Conservation (phyloP, 2,329 filamentous ascomycete genomes). For the Scedosporium dehoogii region DNA sequence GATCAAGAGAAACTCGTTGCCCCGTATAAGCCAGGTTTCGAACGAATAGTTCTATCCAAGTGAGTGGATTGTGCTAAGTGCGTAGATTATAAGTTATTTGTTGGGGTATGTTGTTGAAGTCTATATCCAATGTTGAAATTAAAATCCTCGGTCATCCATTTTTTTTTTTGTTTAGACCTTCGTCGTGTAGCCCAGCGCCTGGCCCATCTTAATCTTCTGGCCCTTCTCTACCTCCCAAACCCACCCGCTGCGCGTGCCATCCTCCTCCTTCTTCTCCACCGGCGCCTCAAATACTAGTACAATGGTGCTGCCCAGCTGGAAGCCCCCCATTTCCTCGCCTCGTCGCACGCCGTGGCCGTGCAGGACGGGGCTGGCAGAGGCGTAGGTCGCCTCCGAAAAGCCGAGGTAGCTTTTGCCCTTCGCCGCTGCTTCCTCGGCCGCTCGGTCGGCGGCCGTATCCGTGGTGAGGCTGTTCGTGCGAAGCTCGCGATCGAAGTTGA, state of each 20-base stretch:
- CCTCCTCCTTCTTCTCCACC: constrained; percentile 36
- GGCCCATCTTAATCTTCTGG: constrained; percentile 78
- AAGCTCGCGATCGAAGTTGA: constrained; percentile 94
- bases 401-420: constrained; percentile 79
- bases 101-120: not conserved
- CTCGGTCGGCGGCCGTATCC: constrained; percentile 81
- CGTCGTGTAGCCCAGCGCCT: constrained; percentile 54
- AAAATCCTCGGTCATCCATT: not conserved
- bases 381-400: constrained; percentile 86
- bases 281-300: constrained; percentile 89
- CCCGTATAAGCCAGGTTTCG: too few relatives aligned
- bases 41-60: too few relatives aligned
- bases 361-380: constrained; percentile 63
- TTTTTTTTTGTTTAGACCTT: not conserved
- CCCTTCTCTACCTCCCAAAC: constrained; percentile 81
- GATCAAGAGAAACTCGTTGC: too few relatives aligned
- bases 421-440: constrained; percentile 66
- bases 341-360: constrained; percentile 73
- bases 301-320: constrained; percentile 89
- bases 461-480: constrained; percentile 87
- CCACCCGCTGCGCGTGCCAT: constrained; percentile 57
- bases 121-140: constrained; percentile 2
- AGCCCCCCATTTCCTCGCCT: constrained; percentile 97
- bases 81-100: too few relatives aligned
- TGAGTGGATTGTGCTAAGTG: too few relatives aligned